Conservation (phyloP, 2,329 filamentous ascomycete species). For the Arthrobotrys conoides region DNA sequence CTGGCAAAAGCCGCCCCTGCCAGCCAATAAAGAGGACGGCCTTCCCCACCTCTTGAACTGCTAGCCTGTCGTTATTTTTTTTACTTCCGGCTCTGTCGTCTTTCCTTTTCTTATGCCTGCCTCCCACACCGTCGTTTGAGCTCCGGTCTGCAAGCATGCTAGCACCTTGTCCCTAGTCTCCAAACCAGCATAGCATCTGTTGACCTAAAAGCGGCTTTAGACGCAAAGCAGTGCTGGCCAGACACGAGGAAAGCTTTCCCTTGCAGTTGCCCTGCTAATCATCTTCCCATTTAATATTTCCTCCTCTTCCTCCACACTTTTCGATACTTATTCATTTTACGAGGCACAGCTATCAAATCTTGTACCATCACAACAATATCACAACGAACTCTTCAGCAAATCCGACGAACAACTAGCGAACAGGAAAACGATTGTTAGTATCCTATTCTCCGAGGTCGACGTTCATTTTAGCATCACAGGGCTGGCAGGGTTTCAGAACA, state of each 20-base stretch:
- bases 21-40: conserved; percentile 56
- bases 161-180: conserved; percentile 58
- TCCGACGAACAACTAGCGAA: conserved; percentile 35
- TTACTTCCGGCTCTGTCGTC: conserved; percentile 54
- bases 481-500: conserved; percentile 53
- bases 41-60: conserved; percentile 57
- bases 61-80: conserved; percentile 50
- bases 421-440: conserved; percentile 58
- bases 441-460: conserved; percentile 32
- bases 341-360: conserved; percentile 33
- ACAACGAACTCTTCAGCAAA: conserved; percentile 8
- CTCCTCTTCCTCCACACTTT: conserved; percentile 60
- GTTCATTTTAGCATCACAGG: conserved; percentile 34
- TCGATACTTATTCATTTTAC: conserved; percentile 44
- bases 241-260: conserved; percentile 55
- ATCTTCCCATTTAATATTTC: conserved; percentile 61
- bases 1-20: conserved; percentile 39
- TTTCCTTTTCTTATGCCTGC: conserved; percentile 60
- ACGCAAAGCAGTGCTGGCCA: conserved; percentile 59
- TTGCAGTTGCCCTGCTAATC: conserved; percentile 60
- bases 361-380: conserved; percentile 34
- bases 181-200: conserved; percentile 59
- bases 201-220: conserved; percentile 60
- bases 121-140: conserved; percentile 59
- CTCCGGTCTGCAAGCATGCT: conserved; percentile 51